Evolutionary conservation across 805 yeast species (phyloP).

Genomic region (Ogataea naganishii): DNA sequence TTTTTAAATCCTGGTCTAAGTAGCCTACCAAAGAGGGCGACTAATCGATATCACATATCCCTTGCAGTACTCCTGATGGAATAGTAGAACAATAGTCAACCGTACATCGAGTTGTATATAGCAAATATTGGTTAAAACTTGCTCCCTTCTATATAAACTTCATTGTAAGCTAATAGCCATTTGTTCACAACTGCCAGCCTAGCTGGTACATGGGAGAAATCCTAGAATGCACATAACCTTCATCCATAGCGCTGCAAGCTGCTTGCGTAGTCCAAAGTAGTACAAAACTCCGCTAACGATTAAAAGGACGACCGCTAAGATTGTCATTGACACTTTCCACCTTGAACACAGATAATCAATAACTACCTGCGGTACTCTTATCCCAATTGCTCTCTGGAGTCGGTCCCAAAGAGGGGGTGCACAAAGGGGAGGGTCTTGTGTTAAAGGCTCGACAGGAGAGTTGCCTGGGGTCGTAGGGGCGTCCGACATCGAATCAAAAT

Average conservation of each 20-base stretch:
- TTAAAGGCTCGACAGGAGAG: not conserved
- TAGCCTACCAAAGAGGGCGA: no score
- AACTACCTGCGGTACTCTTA: not conserved
- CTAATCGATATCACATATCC: no score
- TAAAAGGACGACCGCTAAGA: slow-evolving; percentile 3
- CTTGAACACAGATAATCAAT: not conserved
- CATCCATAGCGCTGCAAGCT: slow-evolving; percentile 11
- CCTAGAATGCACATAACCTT: slow-evolving; percentile 12
- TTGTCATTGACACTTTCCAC: not conserved
- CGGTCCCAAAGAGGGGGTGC: not conserved
- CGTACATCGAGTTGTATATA: no score
- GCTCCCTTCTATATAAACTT: no score
- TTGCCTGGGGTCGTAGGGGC: not conserved
- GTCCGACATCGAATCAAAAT: not conserved
- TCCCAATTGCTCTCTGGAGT: not conserved
- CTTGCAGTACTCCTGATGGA: no score
- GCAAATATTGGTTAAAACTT: no score
- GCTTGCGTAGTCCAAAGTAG: slow-evolving; percentile 7
- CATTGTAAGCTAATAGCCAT: no score
- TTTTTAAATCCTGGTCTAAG: no score
- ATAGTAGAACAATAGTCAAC: no score
- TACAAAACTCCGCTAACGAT: slow-evolving; percentile 7
- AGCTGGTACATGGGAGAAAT: slow-evolving; percentile 6
- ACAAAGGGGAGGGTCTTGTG: not conserved
- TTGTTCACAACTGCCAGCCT: no score